phyloP scores from a whole-genome alignment of 1,284 basidiomycete genomes.

The Pseudozyma tsukubaensis region DNA sequence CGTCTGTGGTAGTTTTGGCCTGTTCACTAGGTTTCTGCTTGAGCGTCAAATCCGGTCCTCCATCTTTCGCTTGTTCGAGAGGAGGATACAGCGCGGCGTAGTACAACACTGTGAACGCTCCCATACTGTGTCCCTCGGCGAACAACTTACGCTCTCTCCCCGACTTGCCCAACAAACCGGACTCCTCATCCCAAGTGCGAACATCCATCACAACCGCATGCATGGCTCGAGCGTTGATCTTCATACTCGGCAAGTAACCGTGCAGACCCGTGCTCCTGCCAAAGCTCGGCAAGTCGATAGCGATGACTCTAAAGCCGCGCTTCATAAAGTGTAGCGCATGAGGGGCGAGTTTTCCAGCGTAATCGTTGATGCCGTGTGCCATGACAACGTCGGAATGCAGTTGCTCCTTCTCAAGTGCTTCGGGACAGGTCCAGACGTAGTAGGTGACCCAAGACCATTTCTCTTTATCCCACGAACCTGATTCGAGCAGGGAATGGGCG shows the following conservation, averaged over 20 bases:
- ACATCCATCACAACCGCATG: conserved; percentile 72
- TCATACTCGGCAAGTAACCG: conserved; percentile 70
- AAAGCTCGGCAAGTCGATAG: conserved; percentile 72
- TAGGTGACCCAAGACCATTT: conserved; percentile 58
- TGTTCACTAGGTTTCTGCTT: conserved; percentile 42
- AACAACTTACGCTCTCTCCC: conserved; percentile 62
- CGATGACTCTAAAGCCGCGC: conserved; percentile 72
- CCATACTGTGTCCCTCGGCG: conserved; percentile 70
- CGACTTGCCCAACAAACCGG: conserved; percentile 21
- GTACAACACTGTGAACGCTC: conserved; percentile 70
- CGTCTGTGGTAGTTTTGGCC: conserved; percentile 24
- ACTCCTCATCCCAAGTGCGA: conserved; percentile 45
- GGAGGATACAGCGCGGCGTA: conserved; percentile 66
- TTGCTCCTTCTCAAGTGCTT: conserved; percentile 37
- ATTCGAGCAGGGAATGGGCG: conserved; percentile 42
- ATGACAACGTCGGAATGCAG: conserved; percentile 60
- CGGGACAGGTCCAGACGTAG: conserved; percentile 59
- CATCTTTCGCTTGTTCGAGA: conserved; percentile 28
- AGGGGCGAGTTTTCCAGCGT: conserved; percentile 68
- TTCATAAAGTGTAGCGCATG: conserved; percentile 70
- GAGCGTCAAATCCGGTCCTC: conserved; percentile 36
- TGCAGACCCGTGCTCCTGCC: conserved; percentile 70
- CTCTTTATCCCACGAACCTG: conserved; percentile 38
- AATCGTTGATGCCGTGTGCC: conserved; percentile 66
- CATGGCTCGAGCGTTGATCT: conserved; percentile 70